These are phyloP conservation scores for Mortierella claussenii DNA, from an alignment of 192 early-diverging fungal genomes.

Conservation along the genomic window DNA sequence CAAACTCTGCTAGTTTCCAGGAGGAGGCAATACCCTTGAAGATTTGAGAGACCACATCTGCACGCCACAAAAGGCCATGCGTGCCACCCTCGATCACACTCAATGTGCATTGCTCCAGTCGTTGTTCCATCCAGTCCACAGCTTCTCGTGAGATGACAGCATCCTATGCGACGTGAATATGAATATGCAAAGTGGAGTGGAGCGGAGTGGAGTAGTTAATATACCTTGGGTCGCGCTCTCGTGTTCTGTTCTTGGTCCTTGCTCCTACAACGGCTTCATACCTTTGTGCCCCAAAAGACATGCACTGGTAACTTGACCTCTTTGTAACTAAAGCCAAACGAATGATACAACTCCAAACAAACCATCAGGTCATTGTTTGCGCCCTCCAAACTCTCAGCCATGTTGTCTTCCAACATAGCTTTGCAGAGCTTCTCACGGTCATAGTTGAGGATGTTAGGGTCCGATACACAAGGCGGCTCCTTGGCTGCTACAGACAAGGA, in stretches of 20 bases:
- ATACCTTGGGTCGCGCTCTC: too few relatives aligned
- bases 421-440: constrained; percentile 52
- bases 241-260: too few relatives aligned
- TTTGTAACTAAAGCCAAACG: constrained; percentile 56
- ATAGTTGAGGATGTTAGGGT: constrained; percentile 46
- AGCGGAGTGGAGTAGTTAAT: too few relatives aligned
- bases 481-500: constrained; percentile 50
- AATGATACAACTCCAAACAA: constrained; percentile 51
- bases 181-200: not conserved
- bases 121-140: constrained; percentile 57
- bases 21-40: constrained; percentile 55
- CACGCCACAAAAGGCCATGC: constrained; percentile 52
- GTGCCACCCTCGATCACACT: constrained; percentile 55
- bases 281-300: constrained; percentile 59
- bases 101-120: constrained; percentile 48
- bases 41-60: constrained; percentile 53
- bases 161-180: constrained; percentile 34
- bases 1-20: constrained; percentile 51
- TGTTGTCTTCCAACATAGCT: constrained; percentile 55
- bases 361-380: constrained; percentile 58
- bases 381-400: constrained; percentile 53
- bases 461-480: constrained; percentile 44
- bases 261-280: too few relatives aligned
- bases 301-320: constrained; percentile 56
- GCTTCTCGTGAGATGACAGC: constrained; percentile 51